phyloP scores from a whole-genome alignment of 169 alveolate species.

The Cytauxzoon felis region DNA sequence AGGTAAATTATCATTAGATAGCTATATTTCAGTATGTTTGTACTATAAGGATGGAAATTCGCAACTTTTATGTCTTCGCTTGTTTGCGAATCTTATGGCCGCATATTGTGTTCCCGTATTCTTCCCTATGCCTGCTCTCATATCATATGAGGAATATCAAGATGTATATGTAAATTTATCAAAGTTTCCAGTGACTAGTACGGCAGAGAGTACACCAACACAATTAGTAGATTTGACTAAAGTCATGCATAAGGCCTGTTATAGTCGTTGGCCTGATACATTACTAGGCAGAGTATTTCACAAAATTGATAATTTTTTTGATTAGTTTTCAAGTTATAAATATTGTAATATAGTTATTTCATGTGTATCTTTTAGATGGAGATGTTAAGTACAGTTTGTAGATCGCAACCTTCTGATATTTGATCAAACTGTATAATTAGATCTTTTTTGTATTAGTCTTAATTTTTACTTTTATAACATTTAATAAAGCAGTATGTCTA shows the following conservation, averaged over 20 bases:
- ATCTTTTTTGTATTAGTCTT: too few relatives aligned
- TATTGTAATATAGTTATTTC: too few relatives aligned
- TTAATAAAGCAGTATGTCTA: too few relatives aligned
- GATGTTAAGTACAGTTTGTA: too few relatives aligned
- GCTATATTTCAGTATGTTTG: conserved; percentile 14
- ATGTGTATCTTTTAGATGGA: too few relatives aligned
- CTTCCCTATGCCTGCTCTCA: conserved; percentile 20
- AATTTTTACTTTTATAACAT: too few relatives aligned
- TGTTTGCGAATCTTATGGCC: conserved; percentile 40
- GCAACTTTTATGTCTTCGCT: conserved; percentile 5
- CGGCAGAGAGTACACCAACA: not conserved
- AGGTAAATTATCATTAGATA: conserved; percentile 41
- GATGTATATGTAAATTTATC: conserved; percentile 34
- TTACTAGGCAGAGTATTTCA: not conserved
- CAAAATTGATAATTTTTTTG: conserved; percentile 1
- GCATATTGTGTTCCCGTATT: conserved; percentile 16
- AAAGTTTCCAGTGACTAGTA: not conserved
- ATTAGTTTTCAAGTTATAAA: too few relatives aligned
- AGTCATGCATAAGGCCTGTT: not conserved
- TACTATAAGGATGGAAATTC: conserved; percentile 10
- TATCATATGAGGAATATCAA: conserved; percentile 30
- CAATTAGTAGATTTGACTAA: too few relatives aligned
- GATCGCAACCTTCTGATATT: too few relatives aligned
- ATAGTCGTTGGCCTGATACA: conserved; percentile 11
- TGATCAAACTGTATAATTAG: too few relatives aligned